Percentiles rank a stretch among this genome's conserved stretches.
Conservation (phyloP, 73 alveolate species). For the Paramecium sexaurelia region DNA sequence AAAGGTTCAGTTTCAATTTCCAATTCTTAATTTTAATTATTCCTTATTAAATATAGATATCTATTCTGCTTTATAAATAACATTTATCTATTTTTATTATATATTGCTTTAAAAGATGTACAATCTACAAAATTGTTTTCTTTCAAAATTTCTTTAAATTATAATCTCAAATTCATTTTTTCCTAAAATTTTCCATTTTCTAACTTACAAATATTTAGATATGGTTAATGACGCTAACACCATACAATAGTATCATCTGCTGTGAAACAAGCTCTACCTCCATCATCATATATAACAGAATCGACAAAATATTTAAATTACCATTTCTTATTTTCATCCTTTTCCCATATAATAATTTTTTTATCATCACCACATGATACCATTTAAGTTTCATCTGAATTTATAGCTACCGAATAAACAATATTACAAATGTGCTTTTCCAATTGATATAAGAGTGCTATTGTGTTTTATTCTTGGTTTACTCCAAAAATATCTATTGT, state of each 20-base stretch:
- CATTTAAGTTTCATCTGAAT: neutral
- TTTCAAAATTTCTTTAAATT: neutral
- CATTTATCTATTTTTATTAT: neutral
- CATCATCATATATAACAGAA: neutral
- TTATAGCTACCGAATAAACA: neutral
- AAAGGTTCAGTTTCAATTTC: too few species aligned
- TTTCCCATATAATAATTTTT: neutral
- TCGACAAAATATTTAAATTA: neutral
- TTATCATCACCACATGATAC: neutral
- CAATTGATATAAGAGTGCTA: neutral
- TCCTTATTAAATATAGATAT: neutral
- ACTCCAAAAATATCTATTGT: neutral
- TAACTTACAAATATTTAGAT: neutral
- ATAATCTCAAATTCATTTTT: neutral
- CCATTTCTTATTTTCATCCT: neutral
- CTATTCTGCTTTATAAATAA: neutral
- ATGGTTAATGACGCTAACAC: neutral
- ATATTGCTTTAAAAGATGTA: neutral
- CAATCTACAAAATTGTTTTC: neutral
- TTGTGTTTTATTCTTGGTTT: neutral
- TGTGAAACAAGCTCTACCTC: neutral
- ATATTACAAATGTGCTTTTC: neutral
- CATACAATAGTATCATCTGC: neutral
- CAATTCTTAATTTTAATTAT: neutral
- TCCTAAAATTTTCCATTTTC: neutral